Percentiles rank a stretch among this genome's conserved stretches.
Evolutionary conservation across 129 eudicot genomes (phyloP).

Genomic region (Flaveria linearis): DNA sequence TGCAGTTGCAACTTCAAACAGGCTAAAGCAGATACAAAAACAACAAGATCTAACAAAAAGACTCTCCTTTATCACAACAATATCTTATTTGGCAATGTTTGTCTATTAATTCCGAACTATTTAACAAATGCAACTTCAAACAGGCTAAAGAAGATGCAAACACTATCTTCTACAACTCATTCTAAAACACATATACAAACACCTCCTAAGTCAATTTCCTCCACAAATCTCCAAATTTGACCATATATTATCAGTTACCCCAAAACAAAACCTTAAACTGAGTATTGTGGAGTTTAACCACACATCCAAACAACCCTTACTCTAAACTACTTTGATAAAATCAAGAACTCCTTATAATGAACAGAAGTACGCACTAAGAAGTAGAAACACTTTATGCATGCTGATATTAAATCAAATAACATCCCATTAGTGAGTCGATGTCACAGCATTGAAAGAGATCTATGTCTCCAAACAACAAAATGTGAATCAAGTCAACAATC

Average conservation of each 20-base stretch:
- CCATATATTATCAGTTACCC: background rate
- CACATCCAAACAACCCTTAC: background rate
- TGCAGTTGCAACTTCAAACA: too few relatives aligned
- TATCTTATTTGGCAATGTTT: too few relatives aligned
- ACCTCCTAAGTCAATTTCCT: background rate
- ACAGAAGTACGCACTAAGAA: background rate
- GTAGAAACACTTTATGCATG: slow-evolving; percentile 6
- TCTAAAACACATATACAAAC: background rate
- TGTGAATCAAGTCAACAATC: background rate
- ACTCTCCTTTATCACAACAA: too few relatives aligned
- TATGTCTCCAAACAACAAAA: background rate
- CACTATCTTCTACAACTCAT: background rate
- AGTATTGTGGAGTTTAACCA: background rate
- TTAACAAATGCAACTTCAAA: too few relatives aligned
- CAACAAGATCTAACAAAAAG: too few relatives aligned
- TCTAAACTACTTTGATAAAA: background rate
- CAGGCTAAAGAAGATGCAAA: too few relatives aligned
- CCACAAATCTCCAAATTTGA: background rate
- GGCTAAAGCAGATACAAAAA: too few relatives aligned
- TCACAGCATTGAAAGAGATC: slow-evolving; percentile 3
- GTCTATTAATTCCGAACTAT: too few relatives aligned
- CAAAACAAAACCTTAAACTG: background rate
- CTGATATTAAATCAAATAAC: background rate
- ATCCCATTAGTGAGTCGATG: background rate
- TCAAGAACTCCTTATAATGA: background rate